Base-by-base conservation (phyloP, 2,329 filamentous ascomycete species). In the Drechslerella coelobrocha region DNA sequence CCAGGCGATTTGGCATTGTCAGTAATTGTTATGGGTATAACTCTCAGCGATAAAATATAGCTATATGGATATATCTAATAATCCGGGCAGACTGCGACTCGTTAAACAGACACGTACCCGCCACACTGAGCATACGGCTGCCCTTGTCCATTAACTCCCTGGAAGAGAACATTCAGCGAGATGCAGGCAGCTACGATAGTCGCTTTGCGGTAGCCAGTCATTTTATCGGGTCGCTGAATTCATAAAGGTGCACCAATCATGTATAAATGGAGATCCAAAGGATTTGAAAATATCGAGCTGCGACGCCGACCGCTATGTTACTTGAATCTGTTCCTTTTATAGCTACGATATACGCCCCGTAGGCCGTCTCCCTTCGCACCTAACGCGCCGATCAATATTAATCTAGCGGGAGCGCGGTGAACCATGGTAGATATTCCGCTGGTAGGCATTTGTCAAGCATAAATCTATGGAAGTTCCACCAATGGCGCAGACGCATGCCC, bases 401-500 rank as follows among this genome's bases (percentile, higher is more conserved):
- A 39, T 39, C 12, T 2, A 14, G 12, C 12, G 3, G 34, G 12
- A 14, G 12, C 3, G 17, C 34, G 3, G 34, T 4, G 12, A n/a
- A 39, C 12, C 12, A 34, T 34, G 6, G 29, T 6, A 34, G 29
- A 34, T 6, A 6, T 34, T 6, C 29, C 6, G 41, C 53, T 55
- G 41, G 60, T 39, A 47, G n/a, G n/a, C n/a, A n/a, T n/a, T n/a
- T n/a, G n/a, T n/a, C n/a, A n/a, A n/a, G n/a, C n/a, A n/a, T n/a
- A n/a, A n/a, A n/a, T n/a, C n/a, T 55, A 19, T 50, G 34, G 53
- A 57, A 66, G 45, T 66, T 66, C 61, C 61, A 66, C 61, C 61
- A 66, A 66, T 66, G 17, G 34, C 17, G 34, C 43, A 8, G 27
- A n/a, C 29, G 6, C 17, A 41, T 55, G 12, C n/a, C n/a, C n/a